A percentile compares a stretch with the other conserved stretches of the same genome.
Conservation (phyloP, 768 basidiomycete genomes). For the Macrocybe gigantea region DNA sequence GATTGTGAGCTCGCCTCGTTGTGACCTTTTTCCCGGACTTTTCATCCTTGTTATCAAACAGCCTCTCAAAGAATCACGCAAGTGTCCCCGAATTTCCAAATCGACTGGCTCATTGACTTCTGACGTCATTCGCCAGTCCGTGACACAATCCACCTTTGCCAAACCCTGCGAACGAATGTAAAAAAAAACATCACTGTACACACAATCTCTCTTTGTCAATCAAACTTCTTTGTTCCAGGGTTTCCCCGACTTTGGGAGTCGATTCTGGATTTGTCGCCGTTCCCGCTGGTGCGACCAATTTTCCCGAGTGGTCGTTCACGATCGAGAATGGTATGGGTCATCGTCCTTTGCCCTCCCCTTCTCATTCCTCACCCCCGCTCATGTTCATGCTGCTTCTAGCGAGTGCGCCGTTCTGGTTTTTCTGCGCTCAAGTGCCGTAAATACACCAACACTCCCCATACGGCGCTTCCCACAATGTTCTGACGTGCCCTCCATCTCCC, state of each 20-base stretch:
- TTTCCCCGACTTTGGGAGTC: slow-evolving; percentile 20
- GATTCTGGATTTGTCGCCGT: slow-evolving; percentile 43
- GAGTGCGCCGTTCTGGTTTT: slow-evolving; percentile 48
- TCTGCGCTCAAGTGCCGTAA: slow-evolving; percentile 35
- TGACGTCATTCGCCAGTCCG: slow-evolving; percentile 18
- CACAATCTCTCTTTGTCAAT: neutral
- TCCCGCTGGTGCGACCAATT: slow-evolving; percentile 24
- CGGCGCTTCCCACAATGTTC: too few relatives aligned
- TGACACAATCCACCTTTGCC: slow-evolving; percentile 35
- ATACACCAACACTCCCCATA: neutral
- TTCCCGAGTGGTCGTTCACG: slow-evolving; percentile 30
- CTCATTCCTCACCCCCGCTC: neutral
- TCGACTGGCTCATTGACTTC: neutral
- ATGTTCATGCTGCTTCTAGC: slow-evolving; percentile 9
- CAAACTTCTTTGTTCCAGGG: slow-evolving; percentile 7
- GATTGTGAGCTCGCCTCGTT: slow-evolving; percentile 24
- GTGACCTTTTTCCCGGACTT: neutral
- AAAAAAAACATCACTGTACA: neutral
- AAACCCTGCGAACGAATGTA: slow-evolving; percentile 28
- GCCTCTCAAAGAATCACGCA: slow-evolving; percentile 34
- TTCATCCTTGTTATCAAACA: slow-evolving; percentile 7
- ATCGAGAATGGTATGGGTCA: slow-evolving; percentile 20
- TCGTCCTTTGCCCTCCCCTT: neutral
- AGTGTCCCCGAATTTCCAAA: slow-evolving; percentile 4
- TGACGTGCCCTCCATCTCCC: neutral